A percentile compares a stretch with the other conserved stretches of the same genome.
Conservation (phyloP, 2,329 filamentous ascomycete genomes). For the Neoscytalidium dimidiatum region DNA sequence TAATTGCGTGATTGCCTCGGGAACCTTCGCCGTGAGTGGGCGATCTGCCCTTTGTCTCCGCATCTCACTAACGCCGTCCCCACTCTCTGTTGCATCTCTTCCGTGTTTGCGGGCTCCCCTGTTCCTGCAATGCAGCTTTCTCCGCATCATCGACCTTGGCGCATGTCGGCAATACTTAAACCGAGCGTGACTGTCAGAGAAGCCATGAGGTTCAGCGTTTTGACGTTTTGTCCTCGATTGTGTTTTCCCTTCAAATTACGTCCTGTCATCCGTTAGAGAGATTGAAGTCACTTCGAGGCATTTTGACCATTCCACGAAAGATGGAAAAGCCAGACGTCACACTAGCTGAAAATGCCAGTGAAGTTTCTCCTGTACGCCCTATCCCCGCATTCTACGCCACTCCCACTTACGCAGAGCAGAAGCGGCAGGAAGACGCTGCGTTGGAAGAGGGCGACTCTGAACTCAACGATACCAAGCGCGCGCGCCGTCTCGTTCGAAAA, state of each 20-base stretch:
- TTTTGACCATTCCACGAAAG: too few relatives aligned
- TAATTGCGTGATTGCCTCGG: neutral
- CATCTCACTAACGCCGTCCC: neutral
- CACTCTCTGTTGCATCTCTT: neutral
- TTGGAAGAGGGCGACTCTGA: neutral
- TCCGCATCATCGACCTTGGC: neutral
- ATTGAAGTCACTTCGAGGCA: too few relatives aligned
- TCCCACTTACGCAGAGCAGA: neutral
- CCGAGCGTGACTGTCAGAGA: neutral
- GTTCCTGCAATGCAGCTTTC: neutral
- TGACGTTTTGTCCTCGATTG: too few relatives aligned
- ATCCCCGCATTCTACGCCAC: neutral
- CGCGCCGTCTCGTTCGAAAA: conserved; percentile 13
- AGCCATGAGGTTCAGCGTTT: neutral
- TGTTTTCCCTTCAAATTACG: neutral
- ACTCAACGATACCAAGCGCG: neutral
- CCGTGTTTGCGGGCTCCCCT: neutral
- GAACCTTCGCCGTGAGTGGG: neutral
- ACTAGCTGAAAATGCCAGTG: neutral
- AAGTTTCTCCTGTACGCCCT: neutral
- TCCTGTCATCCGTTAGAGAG: too few relatives aligned
- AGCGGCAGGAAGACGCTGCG: neutral
- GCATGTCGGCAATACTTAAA: neutral
- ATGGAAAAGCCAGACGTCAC: neutral
- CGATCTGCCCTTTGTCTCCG: neutral